Percentiles rank a stretch among this genome's conserved stretches.
Evolutionary conservation across 228 moss, liverwort and hornwort genomes (phyloP).

Genomic region (Sphagnum fallax): DNA sequence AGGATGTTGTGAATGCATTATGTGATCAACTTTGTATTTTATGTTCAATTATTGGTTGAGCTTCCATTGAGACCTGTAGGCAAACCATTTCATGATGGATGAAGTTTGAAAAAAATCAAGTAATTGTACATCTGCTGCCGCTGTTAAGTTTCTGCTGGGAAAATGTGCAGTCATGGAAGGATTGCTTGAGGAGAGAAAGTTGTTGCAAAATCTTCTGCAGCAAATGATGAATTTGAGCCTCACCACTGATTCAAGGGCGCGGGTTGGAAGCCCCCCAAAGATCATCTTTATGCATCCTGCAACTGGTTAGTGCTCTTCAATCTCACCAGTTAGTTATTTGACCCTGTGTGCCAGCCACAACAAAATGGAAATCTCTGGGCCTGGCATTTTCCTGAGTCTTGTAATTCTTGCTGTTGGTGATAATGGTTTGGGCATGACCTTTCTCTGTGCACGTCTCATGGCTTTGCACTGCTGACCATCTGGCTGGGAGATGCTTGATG

Average conservation of each 20-base stretch:
- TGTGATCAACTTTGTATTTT: not conserved
- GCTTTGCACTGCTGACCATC: too few relatives aligned
- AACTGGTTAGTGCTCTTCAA: constrained; percentile 15
- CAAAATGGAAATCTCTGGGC: too few relatives aligned
- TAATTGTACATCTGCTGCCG: not conserved
- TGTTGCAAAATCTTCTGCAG: constrained; percentile 37
- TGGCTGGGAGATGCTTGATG: too few relatives aligned
- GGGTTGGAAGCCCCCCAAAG: constrained; percentile 15
- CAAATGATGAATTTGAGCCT: constrained; percentile 40
- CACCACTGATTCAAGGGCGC: constrained; percentile 17
- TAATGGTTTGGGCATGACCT: not conserved
- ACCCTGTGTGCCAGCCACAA: too few relatives aligned
- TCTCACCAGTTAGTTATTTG: too few relatives aligned
- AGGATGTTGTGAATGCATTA: not conserved
- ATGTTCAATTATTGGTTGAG: not conserved
- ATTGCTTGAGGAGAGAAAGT: constrained; percentile 22
- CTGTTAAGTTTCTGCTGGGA: not conserved
- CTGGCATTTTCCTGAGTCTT: not conserved
- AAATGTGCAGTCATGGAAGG: constrained; percentile 12
- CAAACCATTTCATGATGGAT: not conserved
- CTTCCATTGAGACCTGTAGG: not conserved
- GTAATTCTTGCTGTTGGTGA: not conserved
- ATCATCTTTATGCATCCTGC: constrained; percentile 29
- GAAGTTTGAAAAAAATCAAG: not conserved
- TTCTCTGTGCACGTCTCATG: not conserved